A percentile compares a stretch with the other conserved stretches of the same genome.
Conservation (phyloP, 345 rosid genomes). For the Brassica cretica region DNA sequence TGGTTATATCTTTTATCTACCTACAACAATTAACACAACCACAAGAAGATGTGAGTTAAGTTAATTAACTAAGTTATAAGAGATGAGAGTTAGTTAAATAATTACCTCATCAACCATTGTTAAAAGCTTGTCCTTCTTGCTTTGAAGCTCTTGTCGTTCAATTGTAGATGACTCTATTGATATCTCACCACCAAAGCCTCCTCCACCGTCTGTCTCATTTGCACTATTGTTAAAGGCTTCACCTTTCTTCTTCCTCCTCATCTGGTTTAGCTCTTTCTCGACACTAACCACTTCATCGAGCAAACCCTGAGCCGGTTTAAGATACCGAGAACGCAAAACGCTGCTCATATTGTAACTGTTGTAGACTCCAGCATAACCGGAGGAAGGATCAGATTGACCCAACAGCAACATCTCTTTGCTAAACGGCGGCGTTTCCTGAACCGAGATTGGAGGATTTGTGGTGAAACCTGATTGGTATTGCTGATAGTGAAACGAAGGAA, state of each 20-base stretch:
- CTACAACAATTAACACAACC: conserved; percentile 41
- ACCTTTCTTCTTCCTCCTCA: conserved; percentile 51
- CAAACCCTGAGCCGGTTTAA: conserved; percentile 76
- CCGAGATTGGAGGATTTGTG: conserved; percentile 33
- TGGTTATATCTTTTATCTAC: conserved; percentile 82
- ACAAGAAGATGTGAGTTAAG: background rate
- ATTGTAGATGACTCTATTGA: conserved; percentile 55
- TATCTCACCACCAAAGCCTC: background rate
- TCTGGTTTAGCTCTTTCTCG: conserved; percentile 64
- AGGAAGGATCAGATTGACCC: conserved; percentile 41
- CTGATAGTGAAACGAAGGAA: conserved; percentile 53
- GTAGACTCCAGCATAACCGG: conserved; percentile 31
- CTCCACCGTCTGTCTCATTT: conserved; percentile 48
- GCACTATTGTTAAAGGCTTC: conserved; percentile 44
- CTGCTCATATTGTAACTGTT: conserved; percentile 33
- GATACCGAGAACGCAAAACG: conserved; percentile 56
- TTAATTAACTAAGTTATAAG: background rate
- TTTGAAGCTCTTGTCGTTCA: conserved; percentile 81
- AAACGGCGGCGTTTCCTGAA: conserved; percentile 36
- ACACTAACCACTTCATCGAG: conserved; percentile 86
- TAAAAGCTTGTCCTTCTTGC: conserved; percentile 74
- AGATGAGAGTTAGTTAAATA: conserved; percentile 10
- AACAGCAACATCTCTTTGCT: conserved; percentile 39
- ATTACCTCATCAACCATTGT: conserved; percentile 83
- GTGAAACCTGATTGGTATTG: conserved; percentile 44